A percentile compares a stretch with the other conserved stretches of the same genome.
Evolutionary conservation across 2,329 filamentous ascomycete species (phyloP).

Genomic region (Falciphora oryzae): DNA sequence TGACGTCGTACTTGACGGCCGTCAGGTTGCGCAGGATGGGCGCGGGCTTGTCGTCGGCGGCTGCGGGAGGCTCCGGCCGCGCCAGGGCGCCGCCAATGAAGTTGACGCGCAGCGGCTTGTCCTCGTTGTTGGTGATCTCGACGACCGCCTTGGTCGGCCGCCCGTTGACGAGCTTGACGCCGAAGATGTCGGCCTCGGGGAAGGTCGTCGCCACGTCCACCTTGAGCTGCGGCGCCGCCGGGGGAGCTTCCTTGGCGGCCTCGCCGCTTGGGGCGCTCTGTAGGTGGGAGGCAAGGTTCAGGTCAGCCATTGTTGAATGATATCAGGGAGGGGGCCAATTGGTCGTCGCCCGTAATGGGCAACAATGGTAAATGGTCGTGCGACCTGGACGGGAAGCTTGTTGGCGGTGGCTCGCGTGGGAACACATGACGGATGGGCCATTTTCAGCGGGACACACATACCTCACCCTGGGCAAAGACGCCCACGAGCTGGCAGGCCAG

Average conservation of each 20-base stretch:
- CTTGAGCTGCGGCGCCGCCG: conserved; percentile 42
- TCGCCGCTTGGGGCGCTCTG: conserved; percentile 14
- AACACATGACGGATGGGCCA: neutral
- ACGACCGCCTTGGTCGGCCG: conserved; percentile 77
- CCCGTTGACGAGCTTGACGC: conserved; percentile 92
- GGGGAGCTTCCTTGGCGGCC: conserved; percentile 16
- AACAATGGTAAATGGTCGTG: neutral
- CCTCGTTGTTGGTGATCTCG: conserved; percentile 79
- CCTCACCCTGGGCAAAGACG: conserved; percentile 55
- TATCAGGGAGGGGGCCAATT: neutral
- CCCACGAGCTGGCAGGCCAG: conserved; percentile 64
- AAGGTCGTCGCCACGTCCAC: conserved; percentile 60
- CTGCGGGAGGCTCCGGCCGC: conserved; percentile 46
- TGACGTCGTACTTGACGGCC: conserved; percentile 63
- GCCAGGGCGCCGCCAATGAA: conserved; percentile 72
- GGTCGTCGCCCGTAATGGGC: neutral
- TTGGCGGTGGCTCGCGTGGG: neutral
- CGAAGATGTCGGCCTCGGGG: conserved; percentile 76
- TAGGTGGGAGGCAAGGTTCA: neutral
- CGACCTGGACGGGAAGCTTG: conserved; percentile 1
- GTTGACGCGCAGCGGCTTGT: conserved; percentile 65
- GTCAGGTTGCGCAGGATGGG: conserved; percentile 81
- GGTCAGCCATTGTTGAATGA: neutral
- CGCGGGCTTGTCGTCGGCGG: conserved; percentile 15
- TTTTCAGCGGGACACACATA: conserved; percentile 34